These are phyloP conservation scores for Amauroascus verrucosus DNA, from an alignment of 2,329 filamentous ascomycete genomes.

Conservation along the genomic window DNA sequence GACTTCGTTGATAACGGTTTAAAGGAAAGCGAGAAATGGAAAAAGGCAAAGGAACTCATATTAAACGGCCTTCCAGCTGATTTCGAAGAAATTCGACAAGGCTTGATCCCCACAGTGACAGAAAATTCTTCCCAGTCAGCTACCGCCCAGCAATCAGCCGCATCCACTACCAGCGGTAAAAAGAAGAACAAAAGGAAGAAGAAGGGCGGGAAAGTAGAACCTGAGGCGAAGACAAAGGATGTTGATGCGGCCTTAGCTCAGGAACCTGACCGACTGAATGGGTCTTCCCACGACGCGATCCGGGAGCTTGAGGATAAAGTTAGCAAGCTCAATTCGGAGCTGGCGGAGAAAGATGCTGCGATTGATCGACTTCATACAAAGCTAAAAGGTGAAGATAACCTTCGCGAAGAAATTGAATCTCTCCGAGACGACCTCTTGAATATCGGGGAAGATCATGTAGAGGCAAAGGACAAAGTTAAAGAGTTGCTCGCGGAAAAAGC, in stretches of 20 bases:
- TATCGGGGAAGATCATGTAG: conserved; percentile 74
- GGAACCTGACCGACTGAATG: not conserved
- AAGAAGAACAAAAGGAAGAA: conserved; percentile 89
- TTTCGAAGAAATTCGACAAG: conserved; percentile 29
- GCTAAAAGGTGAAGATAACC: conserved; percentile 63
- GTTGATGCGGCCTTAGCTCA: conserved; percentile 25
- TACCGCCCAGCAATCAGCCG: conserved; percentile 10
- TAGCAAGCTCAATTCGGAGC: conserved; percentile 26
- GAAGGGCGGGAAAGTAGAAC: conserved; percentile 51
- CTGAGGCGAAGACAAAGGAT: conserved; percentile 26
- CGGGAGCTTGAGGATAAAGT: conserved; percentile 29
- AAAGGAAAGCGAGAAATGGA: conserved; percentile 29
- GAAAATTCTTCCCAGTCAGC: conserved; percentile 17
- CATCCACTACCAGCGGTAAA: conserved; percentile 43
- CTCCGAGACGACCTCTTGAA: conserved; percentile 68
- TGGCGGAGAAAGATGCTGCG: conserved; percentile 53
- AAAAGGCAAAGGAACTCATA: conserved; percentile 26
- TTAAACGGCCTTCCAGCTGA: conserved; percentile 26
- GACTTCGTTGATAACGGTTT: conserved; percentile 34
- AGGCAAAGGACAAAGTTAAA: conserved; percentile 66
- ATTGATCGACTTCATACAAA: conserved; percentile 62
- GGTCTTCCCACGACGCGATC: conserved; percentile 2
- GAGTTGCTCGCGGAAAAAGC: conserved; percentile 59
- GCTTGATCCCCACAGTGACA: conserved; percentile 22
- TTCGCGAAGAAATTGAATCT: conserved; percentile 76